phyloP scores from a whole-genome alignment of 495 filamentous ascomycete species.

The Lentithecium fluviatile region DNA sequence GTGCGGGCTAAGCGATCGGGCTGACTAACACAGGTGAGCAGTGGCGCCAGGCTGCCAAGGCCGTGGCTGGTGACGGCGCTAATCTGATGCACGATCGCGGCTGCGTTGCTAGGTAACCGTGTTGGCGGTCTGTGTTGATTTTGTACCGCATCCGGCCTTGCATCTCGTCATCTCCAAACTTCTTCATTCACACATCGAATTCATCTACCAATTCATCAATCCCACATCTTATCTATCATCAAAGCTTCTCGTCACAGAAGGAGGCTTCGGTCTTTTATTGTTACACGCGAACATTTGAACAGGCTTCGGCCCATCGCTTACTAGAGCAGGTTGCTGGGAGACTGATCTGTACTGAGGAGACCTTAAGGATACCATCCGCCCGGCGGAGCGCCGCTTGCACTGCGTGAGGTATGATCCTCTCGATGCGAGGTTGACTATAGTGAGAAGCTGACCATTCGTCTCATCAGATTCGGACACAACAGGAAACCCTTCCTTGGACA shows the following conservation, averaged over 20 bases:
- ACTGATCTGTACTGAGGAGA: constrained; percentile 41
- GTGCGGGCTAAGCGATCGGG: constrained; percentile 23
- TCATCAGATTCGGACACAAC: constrained; percentile 44
- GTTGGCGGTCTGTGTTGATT: constrained; percentile 8
- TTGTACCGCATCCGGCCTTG: neutral
- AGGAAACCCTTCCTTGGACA: constrained; percentile 53
- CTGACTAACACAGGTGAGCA: constrained; percentile 13
- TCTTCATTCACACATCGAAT: constrained; percentile 4
- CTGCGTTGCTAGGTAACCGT: constrained; percentile 28
- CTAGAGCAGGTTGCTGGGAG: constrained; percentile 30
- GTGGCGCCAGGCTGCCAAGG: no score
- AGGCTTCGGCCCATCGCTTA: constrained; percentile 31
- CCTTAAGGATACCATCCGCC: constrained; percentile 40
- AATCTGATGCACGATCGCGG: neutral
- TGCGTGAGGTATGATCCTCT: constrained; percentile 63
- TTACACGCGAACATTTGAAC: constrained; percentile 13
- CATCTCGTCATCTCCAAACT: constrained; percentile 14
- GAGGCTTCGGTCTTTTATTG: neutral
- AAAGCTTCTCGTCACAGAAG: neutral
- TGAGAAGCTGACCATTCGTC: constrained; percentile 8
- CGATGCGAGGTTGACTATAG: neutral
- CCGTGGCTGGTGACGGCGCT: constrained; percentile 15
- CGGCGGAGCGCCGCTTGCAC: constrained; percentile 71
- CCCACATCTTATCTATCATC: neutral
- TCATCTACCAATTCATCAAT: neutral